These are phyloP conservation scores for Liriodendron chinense DNA, from an alignment of 164 flowering plant species.

Conservation along the genomic window DNA sequence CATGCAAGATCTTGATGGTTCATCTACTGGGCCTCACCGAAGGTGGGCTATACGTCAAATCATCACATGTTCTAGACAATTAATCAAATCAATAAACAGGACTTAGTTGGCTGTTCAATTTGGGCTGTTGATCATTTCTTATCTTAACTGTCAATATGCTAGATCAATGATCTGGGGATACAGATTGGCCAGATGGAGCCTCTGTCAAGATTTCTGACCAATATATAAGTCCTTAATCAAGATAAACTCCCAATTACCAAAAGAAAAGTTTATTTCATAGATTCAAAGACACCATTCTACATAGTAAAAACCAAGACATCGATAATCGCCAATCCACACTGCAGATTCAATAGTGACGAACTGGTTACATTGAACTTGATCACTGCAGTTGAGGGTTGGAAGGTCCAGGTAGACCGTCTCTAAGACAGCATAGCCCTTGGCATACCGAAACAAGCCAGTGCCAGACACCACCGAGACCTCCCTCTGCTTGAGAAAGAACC, in stretches of 20 bases:
- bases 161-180: no score
- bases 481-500: neutral
- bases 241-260: neutral
- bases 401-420: neutral
- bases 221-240: no score
- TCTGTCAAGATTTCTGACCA: no score
- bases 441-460: neutral
- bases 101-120: no score
- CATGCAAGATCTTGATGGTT: neutral
- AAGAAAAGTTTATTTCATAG: no score
- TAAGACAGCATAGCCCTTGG: neutral
- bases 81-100: no score
- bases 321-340: neutral
- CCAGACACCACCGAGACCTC: conserved; percentile 3
- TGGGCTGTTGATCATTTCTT: no score
- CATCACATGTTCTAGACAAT: no score
- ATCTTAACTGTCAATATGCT: no score
- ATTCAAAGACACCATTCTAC: neutral
- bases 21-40: neutral
- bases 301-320: neutral
- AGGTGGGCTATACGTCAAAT: no score
- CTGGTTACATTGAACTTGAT: neutral
- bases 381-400: neutral
- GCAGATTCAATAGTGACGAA: neutral
- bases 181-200: no score